phyloP scores from a whole-genome alignment of 495 filamentous ascomycete genomes.

The Filosporella fistucella region DNA sequence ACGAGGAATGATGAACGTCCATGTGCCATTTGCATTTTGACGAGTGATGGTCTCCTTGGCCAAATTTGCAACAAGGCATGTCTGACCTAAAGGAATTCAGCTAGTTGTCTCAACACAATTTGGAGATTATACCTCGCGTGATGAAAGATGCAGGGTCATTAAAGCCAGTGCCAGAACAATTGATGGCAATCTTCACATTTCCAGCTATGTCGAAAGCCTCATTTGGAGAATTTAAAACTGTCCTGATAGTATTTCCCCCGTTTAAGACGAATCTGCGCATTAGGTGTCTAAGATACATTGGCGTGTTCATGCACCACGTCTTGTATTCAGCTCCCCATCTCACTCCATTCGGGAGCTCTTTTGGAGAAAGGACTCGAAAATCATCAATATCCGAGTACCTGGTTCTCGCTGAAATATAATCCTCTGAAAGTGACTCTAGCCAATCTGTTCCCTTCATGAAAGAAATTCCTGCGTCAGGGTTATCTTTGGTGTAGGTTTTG shows the following conservation, averaged over 20 bases:
- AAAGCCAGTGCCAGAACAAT: not conserved
- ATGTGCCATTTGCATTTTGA: not conserved
- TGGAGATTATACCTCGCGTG: not conserved
- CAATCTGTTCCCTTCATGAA: not conserved
- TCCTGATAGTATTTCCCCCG: not conserved
- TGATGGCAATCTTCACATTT: not conserved
- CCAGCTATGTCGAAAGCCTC: not conserved
- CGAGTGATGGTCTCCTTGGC: not conserved
- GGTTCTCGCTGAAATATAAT: not conserved
- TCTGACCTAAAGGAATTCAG: not conserved
- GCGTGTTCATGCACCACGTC: not conserved
- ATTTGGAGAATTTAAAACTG: not conserved
- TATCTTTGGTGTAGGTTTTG: slow-evolving; percentile 23
- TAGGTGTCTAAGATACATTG: not conserved
- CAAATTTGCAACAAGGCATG: not conserved
- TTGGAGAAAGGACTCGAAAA: not conserved
- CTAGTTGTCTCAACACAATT: not conserved
- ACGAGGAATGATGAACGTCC: not conserved
- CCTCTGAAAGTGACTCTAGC: not conserved
- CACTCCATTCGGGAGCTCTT: not conserved
- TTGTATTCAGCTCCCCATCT: not conserved
- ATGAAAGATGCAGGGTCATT: not conserved
- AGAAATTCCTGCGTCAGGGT: not conserved
- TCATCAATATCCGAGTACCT: not conserved
- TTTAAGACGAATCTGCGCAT: not conserved